Percentiles rank a stretch among this genome's conserved stretches.
phyloP scores from a whole-genome alignment of 2,329 filamentous ascomycete species.

The Aspergillus sp. region DNA sequence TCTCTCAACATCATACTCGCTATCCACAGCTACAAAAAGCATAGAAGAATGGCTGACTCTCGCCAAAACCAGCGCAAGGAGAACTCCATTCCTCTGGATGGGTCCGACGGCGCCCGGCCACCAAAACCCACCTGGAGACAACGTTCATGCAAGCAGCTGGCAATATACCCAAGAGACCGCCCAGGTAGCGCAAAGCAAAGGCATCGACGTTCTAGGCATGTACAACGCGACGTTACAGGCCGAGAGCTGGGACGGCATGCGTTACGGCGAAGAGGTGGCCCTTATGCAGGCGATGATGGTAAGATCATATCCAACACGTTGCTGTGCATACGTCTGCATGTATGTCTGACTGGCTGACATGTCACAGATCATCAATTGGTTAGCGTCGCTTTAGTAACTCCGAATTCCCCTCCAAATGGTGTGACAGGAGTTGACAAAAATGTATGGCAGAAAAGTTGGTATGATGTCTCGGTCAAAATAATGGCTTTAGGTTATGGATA shows the following conservation, averaged over 20 bases:
- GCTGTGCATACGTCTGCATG: not conserved
- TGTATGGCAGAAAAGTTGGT: not conserved
- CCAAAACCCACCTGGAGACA: constrained; percentile 29
- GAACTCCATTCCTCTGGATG: constrained; percentile 45
- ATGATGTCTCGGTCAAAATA: not conserved
- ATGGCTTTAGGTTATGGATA: not conserved
- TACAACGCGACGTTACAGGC: constrained; percentile 47
- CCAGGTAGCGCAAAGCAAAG: constrained; percentile 32
- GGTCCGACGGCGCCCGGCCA: constrained; percentile 41
- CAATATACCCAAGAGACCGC: constrained; percentile 38
- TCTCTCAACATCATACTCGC: constrained; percentile 31
- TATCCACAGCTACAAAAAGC: constrained; percentile 28
- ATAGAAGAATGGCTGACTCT: constrained; percentile 43
- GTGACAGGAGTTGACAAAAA: not conserved
- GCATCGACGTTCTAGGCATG: constrained; percentile 44
- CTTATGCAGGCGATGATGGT: constrained; percentile 48
- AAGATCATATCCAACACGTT: constrained; percentile 11
- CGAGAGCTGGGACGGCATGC: constrained; percentile 37
- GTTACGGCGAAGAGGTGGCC: constrained; percentile 41
- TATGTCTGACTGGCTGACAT: constrained; percentile 5
- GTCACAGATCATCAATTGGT: constrained; percentile 24
- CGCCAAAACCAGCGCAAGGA: constrained; percentile 34
- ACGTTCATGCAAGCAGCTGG: constrained; percentile 38
- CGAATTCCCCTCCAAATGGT: not conserved
- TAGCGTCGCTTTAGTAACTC: constrained; percentile 16